Evolutionary conservation across 306 rosid species (phyloP).

Genomic region (Casuarina cunninghamiana): DNA sequence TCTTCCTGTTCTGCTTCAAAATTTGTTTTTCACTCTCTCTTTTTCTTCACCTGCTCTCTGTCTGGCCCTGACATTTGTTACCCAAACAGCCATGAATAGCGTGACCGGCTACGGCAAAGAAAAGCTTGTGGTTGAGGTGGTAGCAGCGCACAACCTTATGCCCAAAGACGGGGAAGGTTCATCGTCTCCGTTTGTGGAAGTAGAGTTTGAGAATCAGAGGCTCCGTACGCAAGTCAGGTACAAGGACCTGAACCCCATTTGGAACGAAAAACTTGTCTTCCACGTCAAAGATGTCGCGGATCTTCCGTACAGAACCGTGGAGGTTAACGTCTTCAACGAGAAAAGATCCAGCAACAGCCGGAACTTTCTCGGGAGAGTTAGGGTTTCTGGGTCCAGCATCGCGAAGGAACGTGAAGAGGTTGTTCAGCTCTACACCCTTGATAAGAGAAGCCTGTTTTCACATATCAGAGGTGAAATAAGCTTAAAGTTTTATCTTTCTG

Average conservation of each 20-base stretch:
- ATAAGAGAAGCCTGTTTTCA: conserved; percentile 60
- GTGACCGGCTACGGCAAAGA: conserved; percentile 28
- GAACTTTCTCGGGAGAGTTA: conserved; percentile 59
- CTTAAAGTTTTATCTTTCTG: conserved; percentile 49
- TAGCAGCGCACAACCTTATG: conserved; percentile 67
- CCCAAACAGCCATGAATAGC: conserved; percentile 28
- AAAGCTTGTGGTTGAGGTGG: conserved; percentile 55
- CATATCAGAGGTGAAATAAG: conserved; percentile 62
- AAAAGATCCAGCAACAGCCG: conserved; percentile 48
- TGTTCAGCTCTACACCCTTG: conserved; percentile 46
- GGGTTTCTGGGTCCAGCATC: conserved; percentile 54
- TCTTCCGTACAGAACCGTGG: conserved; percentile 60
- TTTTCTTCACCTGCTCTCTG: not conserved
- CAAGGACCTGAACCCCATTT: conserved; percentile 59
- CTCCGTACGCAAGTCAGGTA: conserved; percentile 54
- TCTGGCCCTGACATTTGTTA: not conserved
- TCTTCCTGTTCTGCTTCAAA: conserved; percentile 25
- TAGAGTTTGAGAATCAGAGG: conserved; percentile 58
- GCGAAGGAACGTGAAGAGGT: conserved; percentile 46
- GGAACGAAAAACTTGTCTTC: conserved; percentile 66
- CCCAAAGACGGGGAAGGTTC: conserved; percentile 70
- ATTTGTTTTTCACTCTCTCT: conserved; percentile 14
- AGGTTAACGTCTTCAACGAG: conserved; percentile 58
- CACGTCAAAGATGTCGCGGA: conserved; percentile 39
- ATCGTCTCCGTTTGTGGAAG: conserved; percentile 56